Percentiles rank a stretch among this genome's conserved stretches.
phyloP scores from a whole-genome alignment of 2,329 filamentous ascomycete genomes.

The Mycosphaerelloides madeirae region DNA sequence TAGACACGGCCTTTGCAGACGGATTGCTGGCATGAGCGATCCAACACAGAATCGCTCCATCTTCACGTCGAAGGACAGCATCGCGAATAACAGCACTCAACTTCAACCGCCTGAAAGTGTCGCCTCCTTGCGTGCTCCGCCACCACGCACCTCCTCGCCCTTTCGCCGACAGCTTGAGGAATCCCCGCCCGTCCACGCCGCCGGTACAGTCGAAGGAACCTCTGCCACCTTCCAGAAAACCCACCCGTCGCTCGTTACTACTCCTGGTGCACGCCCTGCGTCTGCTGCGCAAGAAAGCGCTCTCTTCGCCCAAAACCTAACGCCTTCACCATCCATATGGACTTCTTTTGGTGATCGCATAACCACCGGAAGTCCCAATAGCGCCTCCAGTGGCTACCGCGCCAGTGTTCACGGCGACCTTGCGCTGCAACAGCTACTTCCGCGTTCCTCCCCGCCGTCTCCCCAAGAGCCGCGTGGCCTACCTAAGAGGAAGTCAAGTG shows the following conservation, averaged over 20 bases:
- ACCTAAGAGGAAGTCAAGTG: conserved; percentile 16
- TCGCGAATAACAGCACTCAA: conserved; percentile 4
- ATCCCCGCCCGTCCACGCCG: too few relatives aligned
- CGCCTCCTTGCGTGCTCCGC: conserved; percentile 2
- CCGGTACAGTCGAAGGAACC: not conserved
- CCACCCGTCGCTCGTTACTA: conserved; percentile 13
- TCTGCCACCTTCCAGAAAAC: conserved; percentile 9
- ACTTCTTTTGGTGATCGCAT: conserved; percentile 14
- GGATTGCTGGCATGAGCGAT: conserved; percentile 15
- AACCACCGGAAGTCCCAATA: not conserved
- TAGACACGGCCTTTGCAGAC: too few relatives aligned
- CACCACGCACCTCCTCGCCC: conserved; percentile 17
- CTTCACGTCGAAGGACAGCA: conserved; percentile 18
- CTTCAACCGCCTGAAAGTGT: conserved; percentile 2
- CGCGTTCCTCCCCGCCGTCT: not conserved
- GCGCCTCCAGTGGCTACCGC: not conserved
- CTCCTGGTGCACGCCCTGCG: not conserved
- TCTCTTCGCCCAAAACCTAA: not conserved
- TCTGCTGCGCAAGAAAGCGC: not conserved
- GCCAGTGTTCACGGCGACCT: not conserved
- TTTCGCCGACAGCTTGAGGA: conserved; percentile 13
- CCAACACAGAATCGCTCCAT: conserved; percentile 12
- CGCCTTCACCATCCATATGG: conserved; percentile 18
- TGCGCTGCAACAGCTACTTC: too few relatives aligned
- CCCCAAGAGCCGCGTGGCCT: conserved; percentile 5